Evolutionary conservation across 2,329 filamentous ascomycete genomes (phyloP), one percentile per base, ranked within the genome.

Genomic region (Trichoderma asperellum): DNA sequence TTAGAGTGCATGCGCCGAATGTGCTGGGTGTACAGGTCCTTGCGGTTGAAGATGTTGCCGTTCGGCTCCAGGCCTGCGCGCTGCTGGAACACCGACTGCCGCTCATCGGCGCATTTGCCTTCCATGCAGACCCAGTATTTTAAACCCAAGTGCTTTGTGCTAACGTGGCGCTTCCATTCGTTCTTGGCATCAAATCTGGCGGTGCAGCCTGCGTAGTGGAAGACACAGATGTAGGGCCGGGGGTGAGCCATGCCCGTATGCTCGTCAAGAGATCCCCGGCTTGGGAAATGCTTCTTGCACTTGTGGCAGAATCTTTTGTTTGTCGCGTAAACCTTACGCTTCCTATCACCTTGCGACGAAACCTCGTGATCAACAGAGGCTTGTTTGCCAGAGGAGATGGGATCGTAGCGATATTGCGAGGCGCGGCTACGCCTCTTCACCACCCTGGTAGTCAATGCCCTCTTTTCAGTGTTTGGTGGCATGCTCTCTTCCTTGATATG

Each of bases 161-260:
- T 82, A 74, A 95, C 88, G 77, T 98, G 95, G 0, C 95, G 89
- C 79, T 97, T 97, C 95, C 95, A 97, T 78, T 97, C 94, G 77
- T 97, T 97, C 81, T 97, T 97, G 73, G 86, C 90, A 3, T 87
- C 85, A 76, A 97, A 97, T 0, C 85, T 89, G 2, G 89, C 87
- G 0, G 71, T 73, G 80, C 95, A 98, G 40, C 91, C 92, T 68
- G 94, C 96, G 68, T 88, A 89, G 35, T 87, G 83, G 77, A 97
- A 94, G 68, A 93, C 89, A 78, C 95, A 98, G 29, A 85, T 83
- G 75, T 95, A 96, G 0, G 88, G 85, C 0, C 87, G 85, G 2
- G 83, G 85, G 74, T 90, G 88, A 32, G 84, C 78, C 68, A 82
- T 27, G 53, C 21, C 53, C n/a, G 53, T 58, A 24, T 69, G 86